Conservation (phyloP, 257 asterid species). For the Rhazya stricta region DNA sequence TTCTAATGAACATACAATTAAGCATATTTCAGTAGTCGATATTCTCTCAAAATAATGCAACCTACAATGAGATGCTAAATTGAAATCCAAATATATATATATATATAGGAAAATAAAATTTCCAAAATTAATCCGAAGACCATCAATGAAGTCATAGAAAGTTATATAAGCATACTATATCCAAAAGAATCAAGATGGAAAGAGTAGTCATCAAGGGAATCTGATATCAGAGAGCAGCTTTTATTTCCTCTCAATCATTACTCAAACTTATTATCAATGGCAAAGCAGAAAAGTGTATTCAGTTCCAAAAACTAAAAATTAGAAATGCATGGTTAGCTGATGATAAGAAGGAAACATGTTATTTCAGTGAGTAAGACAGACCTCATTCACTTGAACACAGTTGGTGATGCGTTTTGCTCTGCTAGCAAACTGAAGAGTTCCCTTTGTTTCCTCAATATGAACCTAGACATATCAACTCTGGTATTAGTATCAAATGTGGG, state of each 20-base stretch:
- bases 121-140: background rate
- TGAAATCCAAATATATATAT: background rate
- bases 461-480: slow-evolving; percentile 34
- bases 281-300: background rate
- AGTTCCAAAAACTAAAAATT: background rate
- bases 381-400: slow-evolving; percentile 99
- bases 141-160: too few relatives aligned
- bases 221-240: background rate
- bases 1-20: too few relatives aligned
- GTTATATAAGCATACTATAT: too few relatives aligned
- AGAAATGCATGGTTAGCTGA: background rate
- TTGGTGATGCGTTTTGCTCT: slow-evolving; percentile 95
- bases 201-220: background rate
- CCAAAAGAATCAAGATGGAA: too few relatives aligned
- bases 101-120: background rate
- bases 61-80: background rate
- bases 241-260: background rate
- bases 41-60: background rate
- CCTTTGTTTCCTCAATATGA: slow-evolving; percentile 90
- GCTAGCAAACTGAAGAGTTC: slow-evolving; percentile 98
- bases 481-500: slow-evolving; percentile 8
- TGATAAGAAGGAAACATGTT: slow-evolving; percentile 11
- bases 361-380: slow-evolving; percentile 20
- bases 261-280: background rate
- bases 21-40: background rate